Base-by-base conservation (phyloP, 2,329 filamentous ascomycete species). In the Blastomyces parvus region DNA sequence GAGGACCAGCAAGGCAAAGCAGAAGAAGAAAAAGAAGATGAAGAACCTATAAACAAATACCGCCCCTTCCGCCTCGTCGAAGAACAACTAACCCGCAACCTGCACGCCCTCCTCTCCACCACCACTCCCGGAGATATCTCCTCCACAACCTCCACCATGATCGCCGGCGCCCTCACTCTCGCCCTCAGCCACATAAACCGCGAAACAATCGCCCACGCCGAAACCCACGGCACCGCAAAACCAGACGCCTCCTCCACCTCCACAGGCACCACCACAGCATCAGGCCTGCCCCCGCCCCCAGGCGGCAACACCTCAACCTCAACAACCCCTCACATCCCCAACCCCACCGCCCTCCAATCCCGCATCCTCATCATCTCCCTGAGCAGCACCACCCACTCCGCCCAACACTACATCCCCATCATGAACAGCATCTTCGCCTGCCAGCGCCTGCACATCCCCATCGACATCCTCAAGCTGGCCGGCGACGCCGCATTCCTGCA, bases 351-450 rank as follows among this genome's bases (percentile, higher is more conserved):
- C 22, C 80, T 94, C 25, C 87, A 89, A 68, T 88, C 88, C 17
- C 89, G 94, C 65, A 96, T 99, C 70, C 83, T 99, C 62, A 87
- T 97, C 66, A 75, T 99, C 62, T 96, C 90, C 58, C 91, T 97
- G 4, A 96, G 90, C 57, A 91, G 91, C 17, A 95, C 91, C 48
- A 91, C 91, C 71, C 89, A 93, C 70, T 85, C 96, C 0, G 86
- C 91, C 5, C 89, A 85, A 65, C 87, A 97, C 76, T 99, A 99
- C 79, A 99, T 99, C 63, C 89, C 93, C 0, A 94, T 96, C 69
- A 99, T 99, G 94, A 99, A 99, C 78, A 86, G 88, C 70, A 96
- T 97, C 65, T 99, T 99, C 76, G 94, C 94, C 2, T 94, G 93
- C 64, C 90, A 96, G 71, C 87, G 93, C 67, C 84, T 91, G 62